Conservation (phyloP, 208 protist genomes). For the Novymonas esmeraldas region DNA sequence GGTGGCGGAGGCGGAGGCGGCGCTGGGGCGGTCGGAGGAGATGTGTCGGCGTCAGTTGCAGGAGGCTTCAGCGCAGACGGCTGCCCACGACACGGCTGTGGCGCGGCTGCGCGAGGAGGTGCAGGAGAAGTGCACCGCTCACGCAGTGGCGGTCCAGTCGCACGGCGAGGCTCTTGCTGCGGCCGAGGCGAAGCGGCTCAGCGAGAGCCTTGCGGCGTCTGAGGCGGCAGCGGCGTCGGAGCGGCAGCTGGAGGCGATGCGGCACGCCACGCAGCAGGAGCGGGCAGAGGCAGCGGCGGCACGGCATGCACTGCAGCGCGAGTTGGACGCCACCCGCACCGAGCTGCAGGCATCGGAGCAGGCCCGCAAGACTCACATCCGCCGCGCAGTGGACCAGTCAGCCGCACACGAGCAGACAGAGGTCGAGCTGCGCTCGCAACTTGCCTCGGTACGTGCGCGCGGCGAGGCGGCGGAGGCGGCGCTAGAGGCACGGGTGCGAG, state of each 20-base stretch:
- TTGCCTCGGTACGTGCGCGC: neutral
- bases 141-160: neutral
- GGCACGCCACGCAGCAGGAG: neutral
- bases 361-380: conserved; percentile 3
- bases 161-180: neutral
- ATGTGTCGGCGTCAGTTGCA: neutral
- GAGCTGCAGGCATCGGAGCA: conserved; percentile 16
- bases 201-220: neutral
- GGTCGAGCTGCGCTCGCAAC: neutral
- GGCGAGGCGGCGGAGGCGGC: neutral
- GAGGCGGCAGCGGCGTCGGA: neutral
- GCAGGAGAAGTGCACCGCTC: neutral
- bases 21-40: neutral
- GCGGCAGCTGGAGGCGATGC: conserved; percentile 7
- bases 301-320: neutral
- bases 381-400: conserved; percentile 12
- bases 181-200: neutral
- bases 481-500: neutral
- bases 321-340: neutral
- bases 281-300: neutral
- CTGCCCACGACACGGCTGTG: neutral
- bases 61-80: neutral
- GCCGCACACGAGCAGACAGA: neutral
- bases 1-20: neutral
- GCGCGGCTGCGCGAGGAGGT: neutral